phyloP scores from a whole-genome alignment of 768 basidiomycete species.

The Tulasnella sp. region DNA sequence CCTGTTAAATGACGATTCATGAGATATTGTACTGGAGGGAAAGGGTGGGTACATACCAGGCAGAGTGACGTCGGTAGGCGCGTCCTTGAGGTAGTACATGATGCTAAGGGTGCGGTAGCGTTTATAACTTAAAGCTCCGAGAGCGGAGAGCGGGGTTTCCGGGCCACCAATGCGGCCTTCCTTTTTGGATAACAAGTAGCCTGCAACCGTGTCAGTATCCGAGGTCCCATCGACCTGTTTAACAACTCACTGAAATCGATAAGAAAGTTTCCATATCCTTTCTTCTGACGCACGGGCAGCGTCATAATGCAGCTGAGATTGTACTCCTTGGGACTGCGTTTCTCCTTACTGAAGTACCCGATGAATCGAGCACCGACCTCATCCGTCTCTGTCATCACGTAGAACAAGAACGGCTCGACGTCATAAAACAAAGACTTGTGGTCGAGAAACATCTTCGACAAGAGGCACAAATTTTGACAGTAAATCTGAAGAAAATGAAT shows the following conservation, averaged over 20 bases:
- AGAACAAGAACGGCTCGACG: slow-evolving; percentile 98
- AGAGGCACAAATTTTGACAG: slow-evolving; percentile 93
- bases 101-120: slow-evolving; percentile 88
- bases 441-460: slow-evolving; percentile 98
- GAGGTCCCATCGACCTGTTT: background rate
- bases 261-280: slow-evolving; percentile 93
- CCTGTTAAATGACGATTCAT: slow-evolving; percentile 30
- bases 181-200: slow-evolving; percentile 92
- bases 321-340: slow-evolving; percentile 87
- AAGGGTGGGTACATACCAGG: slow-evolving; percentile 46
- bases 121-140: slow-evolving; percentile 89
- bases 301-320: slow-evolving; percentile 99
- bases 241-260: slow-evolving; percentile 88
- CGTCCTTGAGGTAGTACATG: slow-evolving; percentile 62
- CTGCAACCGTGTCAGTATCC: slow-evolving; percentile 31
- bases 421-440: slow-evolving; percentile 99
- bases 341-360: slow-evolving; percentile 99
- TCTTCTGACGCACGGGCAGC: slow-evolving; percentile 82
- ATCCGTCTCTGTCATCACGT: slow-evolving; percentile 90
- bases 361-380: slow-evolving; percentile 87
- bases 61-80: slow-evolving; percentile 49
- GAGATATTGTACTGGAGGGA: background rate
- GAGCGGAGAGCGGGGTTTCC: slow-evolving; percentile 86
- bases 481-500: slow-evolving; percentile 57
- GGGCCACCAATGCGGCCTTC: slow-evolving; percentile 85